phyloP scores from a whole-genome alignment of 805 yeast species.

The Pichia cabralensis region DNA sequence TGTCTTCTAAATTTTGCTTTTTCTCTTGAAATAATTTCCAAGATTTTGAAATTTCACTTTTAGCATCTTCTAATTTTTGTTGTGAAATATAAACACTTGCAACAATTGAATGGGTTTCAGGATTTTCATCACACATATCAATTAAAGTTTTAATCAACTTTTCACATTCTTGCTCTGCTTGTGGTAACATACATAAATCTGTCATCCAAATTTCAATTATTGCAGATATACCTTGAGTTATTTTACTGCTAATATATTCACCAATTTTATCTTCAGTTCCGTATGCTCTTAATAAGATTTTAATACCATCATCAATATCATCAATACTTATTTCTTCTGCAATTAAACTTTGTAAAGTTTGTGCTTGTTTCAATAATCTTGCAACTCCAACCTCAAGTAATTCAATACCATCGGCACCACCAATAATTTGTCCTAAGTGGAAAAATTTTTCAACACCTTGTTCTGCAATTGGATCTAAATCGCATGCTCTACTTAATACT shows the following conservation, averaged over 20 bases:
- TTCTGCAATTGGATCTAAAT: conserved; percentile 56
- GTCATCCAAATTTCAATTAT: conserved; percentile 97
- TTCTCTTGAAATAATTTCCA: conserved; percentile 59
- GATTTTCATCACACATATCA: conserved; percentile 46
- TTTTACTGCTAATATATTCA: conserved; percentile 40
- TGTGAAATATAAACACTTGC: conserved; percentile 89
- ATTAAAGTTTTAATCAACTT: conserved; percentile 55
- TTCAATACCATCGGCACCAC: conserved; percentile 65
- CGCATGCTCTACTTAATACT: conserved; percentile 48
- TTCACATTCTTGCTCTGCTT: conserved; percentile 79
- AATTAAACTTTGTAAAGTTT: conserved; percentile 3
- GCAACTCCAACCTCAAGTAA: conserved; percentile 55
- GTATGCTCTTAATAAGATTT: conserved; percentile 21
- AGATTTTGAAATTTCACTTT: conserved; percentile 50
- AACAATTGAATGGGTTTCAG: conserved; percentile 74
- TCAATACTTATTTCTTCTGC: conserved; percentile 4
- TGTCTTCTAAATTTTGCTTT: conserved; percentile 39
- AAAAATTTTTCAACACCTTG: conserved; percentile 75
- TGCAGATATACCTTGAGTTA: conserved; percentile 72
- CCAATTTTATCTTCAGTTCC: conserved; percentile 18
- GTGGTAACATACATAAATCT: conserved; percentile 86
- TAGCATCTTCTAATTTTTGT: conserved; percentile 64
- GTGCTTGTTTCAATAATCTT: conserved; percentile 33
- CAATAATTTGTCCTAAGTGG: conserved; percentile 83
- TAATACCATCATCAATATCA: conserved; percentile 14